phyloP scores from a whole-genome alignment of 345 rosid genomes.

The Streptanthus diversifolius region DNA sequence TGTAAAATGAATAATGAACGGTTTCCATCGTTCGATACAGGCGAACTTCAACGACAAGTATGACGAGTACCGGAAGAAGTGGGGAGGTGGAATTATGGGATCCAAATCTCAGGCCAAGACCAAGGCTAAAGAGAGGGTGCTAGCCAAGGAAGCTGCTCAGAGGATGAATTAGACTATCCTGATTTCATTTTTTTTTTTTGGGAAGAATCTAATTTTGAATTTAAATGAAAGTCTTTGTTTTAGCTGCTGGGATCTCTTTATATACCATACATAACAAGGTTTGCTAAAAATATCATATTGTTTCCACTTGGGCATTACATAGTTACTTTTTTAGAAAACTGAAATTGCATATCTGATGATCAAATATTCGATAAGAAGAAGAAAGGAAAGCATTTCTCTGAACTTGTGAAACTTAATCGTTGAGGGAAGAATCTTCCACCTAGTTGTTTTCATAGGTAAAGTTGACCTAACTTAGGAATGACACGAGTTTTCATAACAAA shows the following conservation, averaged over 20 bases:
- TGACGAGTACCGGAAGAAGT: constrained; percentile 69
- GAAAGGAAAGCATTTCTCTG: not conserved
- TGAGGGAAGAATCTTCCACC: not conserved
- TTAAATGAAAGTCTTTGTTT: not conserved
- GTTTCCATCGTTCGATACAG: constrained; percentile 27
- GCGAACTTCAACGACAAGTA: constrained; percentile 74
- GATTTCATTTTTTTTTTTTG: not conserved
- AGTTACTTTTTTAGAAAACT: not conserved
- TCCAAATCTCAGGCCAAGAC: constrained; percentile 79
- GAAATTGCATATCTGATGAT: not conserved
- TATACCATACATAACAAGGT: not conserved
- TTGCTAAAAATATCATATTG: not conserved
- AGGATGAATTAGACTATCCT: constrained; percentile 46
- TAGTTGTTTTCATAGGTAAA: no score
- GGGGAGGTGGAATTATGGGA: constrained; percentile 96
- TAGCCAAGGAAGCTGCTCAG: constrained; percentile 78
- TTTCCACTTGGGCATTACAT: not conserved
- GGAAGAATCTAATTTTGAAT: not conserved
- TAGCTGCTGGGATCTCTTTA: not conserved
- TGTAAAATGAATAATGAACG: not conserved
- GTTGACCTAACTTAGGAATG: not conserved
- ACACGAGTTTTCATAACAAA: not conserved
- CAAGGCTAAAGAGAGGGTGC: constrained; percentile 62
- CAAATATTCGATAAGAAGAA: no score
- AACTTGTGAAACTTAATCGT: not conserved